Conservation (phyloP, 768 basidiomycete species). For the Megacollybia marginata region DNA sequence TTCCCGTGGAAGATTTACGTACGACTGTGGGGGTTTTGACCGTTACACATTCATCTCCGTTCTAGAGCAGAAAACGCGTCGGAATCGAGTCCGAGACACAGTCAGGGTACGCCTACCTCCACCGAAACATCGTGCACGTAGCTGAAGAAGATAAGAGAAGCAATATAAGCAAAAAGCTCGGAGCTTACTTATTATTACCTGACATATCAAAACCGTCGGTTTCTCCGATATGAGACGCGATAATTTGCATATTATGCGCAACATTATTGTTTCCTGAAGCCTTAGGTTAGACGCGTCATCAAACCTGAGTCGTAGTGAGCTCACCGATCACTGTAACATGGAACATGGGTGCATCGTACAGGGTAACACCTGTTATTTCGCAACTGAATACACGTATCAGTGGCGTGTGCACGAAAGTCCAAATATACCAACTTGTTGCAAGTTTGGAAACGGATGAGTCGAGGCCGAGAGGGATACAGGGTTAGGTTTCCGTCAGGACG, state of each 20-base stretch:
- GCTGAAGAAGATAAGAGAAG: too few relatives aligned
- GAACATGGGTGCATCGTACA: slow-evolving; percentile 16
- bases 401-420: not conserved
- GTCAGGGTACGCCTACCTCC: too few relatives aligned
- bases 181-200: slow-evolving; percentile 16
- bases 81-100: too few relatives aligned
- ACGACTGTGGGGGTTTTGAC: too few relatives aligned
- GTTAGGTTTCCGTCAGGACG: too few relatives aligned
- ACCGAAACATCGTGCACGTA: too few relatives aligned
- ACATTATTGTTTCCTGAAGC: slow-evolving; percentile 4
- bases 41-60: too few relatives aligned
- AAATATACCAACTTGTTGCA: too few relatives aligned
- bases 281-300: not conserved
- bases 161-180: not conserved
- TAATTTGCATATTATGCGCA: slow-evolving; percentile 16
- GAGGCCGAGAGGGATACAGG: too few relatives aligned
- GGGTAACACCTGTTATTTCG: slow-evolving; percentile 12
- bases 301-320: not conserved
- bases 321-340: slow-evolving; percentile 18
- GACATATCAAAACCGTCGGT: slow-evolving; percentile 19
- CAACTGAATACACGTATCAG: slow-evolving; percentile 2
- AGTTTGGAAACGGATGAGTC: too few relatives aligned
- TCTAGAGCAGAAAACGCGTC: too few relatives aligned
- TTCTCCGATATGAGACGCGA: slow-evolving; percentile 16
- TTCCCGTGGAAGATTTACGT: too few relatives aligned